Base-by-base conservation (phyloP, 2,329 filamentous ascomycete species). In the Rosellinia necatrix region DNA sequence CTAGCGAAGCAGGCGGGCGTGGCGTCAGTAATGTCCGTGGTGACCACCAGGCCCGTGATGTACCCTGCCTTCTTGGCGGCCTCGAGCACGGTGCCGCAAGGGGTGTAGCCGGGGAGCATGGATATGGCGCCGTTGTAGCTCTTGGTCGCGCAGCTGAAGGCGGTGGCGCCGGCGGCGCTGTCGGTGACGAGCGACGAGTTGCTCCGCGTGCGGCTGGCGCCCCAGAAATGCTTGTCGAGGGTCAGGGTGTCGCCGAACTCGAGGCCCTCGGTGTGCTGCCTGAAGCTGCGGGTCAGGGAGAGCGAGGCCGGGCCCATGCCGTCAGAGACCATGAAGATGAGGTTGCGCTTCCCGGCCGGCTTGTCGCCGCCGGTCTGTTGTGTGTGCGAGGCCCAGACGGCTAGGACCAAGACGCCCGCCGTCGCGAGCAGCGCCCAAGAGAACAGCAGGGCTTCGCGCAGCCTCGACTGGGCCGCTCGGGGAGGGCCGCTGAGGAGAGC, bases 311-410 rank as follows among this genome's bases (percentile, higher is more conserved):
- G 94, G 0, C 94, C 94, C 94, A 99, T 99, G 68, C 94, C 94
- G 72, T 99, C 94, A 0, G 91, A 96, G 32, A 99, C 93, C 94
- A 99, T 99, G 79, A 99, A 97, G 66, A 99, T 88, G 49, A 99
- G 80, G 74, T 97, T 99, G 51, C 91, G 84, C 80, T 97, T 99
- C 49, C 86, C 84, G 67, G 74, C 53, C 79, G 77, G 65, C 43
- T 62, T 63, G 40, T 61, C 52, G 53, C 61, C 67, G 35, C 71
- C 65, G 9, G 78, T 80, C 53, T 81, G 76, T 59, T 85, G 79
- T 66, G 85, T 82, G 72, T 96, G 91, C 69, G 91, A 89, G 13
- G 90, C 75, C 75, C 79, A 80, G n/a, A 94, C 89, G 3, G 90
- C 90, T 17, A 96, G 80, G 27, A 96, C 77, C 63, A 96, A 85